Evolutionary conservation across 768 basidiomycete genomes (phyloP).

Genomic region (Lanmaoa rubissima): DNA sequence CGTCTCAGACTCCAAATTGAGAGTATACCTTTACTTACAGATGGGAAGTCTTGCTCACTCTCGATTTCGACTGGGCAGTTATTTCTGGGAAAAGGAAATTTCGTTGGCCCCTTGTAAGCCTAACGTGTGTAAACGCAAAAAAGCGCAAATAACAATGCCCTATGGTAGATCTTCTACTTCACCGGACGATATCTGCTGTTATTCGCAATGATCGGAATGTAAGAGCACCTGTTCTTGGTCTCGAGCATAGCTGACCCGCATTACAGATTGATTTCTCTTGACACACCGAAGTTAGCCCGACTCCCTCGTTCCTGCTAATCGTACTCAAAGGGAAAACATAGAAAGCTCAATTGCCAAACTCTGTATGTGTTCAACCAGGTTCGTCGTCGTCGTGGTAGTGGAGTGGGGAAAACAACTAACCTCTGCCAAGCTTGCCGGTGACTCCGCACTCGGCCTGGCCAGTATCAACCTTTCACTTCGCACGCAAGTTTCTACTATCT

Average conservation of each 20-base stretch:
- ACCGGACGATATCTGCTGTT: conserved; percentile 43
- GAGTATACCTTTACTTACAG: conserved; percentile 17
- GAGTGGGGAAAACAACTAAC: background rate
- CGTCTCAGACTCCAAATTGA: background rate
- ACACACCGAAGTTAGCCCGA: conserved; percentile 28
- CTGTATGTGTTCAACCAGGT: conserved; percentile 50
- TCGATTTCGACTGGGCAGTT: conserved; percentile 43
- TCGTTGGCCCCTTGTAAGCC: conserved; percentile 48
- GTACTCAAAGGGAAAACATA: conserved; percentile 10
- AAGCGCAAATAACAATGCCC: conserved; percentile 5
- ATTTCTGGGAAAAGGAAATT: conserved; percentile 41
- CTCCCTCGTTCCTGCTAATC: background rate
- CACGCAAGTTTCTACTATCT: conserved; percentile 32
- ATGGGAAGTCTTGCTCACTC: conserved; percentile 44
- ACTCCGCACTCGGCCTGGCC: conserved; percentile 43
- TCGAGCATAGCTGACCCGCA: background rate
- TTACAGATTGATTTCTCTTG: conserved; percentile 34
- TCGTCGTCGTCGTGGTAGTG: background rate
- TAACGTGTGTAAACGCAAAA: background rate
- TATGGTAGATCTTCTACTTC: conserved; percentile 43
- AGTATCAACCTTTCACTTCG: conserved; percentile 48
- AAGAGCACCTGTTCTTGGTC: conserved; percentile 7
- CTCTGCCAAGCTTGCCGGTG: conserved; percentile 37
- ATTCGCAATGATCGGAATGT: conserved; percentile 49
- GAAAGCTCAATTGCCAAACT: conserved; percentile 43